Percentiles rank a stretch among this genome's conserved stretches.
phyloP scores from a whole-genome alignment of 2,329 filamentous ascomycete species.

The Mycogone perniciosa region DNA sequence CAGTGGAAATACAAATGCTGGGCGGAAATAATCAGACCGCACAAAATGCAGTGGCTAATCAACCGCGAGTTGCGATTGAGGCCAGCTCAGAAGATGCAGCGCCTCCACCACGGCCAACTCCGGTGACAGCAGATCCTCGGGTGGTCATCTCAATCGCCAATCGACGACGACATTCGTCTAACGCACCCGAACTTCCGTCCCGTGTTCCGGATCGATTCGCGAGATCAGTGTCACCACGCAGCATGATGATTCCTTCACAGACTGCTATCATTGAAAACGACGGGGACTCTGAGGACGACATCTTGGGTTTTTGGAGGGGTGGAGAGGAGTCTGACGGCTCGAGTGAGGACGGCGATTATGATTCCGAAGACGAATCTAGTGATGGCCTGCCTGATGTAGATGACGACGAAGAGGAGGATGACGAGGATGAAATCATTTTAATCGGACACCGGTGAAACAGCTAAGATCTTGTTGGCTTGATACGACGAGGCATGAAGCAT shows the following conservation, averaged over 20 bases:
- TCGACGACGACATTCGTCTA: constrained; percentile 35
- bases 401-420: constrained; percentile 43
- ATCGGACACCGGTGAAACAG: constrained; percentile 41
- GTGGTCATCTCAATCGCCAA: constrained; percentile 16
- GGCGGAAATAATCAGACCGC: constrained; percentile 32
- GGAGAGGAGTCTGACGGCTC: constrained; percentile 39
- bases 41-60: constrained; percentile 21
- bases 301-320: constrained; percentile 52
- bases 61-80: constrained; percentile 9
- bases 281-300: constrained; percentile 48
- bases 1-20: constrained; percentile 56
- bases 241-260: constrained; percentile 20
- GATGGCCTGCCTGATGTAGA: constrained; percentile 36
- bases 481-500: neutral
- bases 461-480: too few relatives aligned
- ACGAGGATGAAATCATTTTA: constrained; percentile 45
- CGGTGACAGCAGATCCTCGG: constrained; percentile 10
- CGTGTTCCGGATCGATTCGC: constrained; percentile 35
- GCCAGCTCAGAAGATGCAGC: neutral
- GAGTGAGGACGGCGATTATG: constrained; percentile 29
- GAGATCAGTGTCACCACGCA: constrained; percentile 39
- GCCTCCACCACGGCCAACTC: constrained; percentile 19
- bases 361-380: constrained; percentile 36
- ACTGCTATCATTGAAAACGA: constrained; percentile 25
- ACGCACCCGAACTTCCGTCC: constrained; percentile 27